Evolutionary conservation across 2,329 filamentous ascomycete genomes (phyloP).

Genomic region (Aspergillus niger): DNA sequence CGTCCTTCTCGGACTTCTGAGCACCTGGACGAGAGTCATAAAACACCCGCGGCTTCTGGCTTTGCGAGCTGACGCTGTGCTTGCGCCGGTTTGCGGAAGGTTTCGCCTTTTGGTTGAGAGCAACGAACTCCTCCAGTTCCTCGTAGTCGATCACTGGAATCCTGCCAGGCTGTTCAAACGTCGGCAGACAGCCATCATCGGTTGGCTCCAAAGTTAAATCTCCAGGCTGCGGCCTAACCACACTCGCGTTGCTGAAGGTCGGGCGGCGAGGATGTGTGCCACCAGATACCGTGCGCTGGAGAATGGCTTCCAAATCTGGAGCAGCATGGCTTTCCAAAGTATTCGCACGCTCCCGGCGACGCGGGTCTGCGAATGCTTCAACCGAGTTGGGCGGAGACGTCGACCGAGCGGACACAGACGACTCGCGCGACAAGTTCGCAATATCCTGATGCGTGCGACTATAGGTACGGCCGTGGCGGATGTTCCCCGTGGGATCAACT

Average conservation of each 20-base stretch:
- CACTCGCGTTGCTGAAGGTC: slow-evolving; percentile 61
- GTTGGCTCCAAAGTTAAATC: slow-evolving; percentile 37
- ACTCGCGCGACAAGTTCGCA: slow-evolving; percentile 47
- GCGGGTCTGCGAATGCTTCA: slow-evolving; percentile 91
- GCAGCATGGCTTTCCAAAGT: slow-evolving; percentile 63
- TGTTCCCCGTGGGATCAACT: slow-evolving; percentile 43
- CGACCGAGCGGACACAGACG: slow-evolving; percentile 63
- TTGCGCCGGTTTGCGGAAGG: slow-evolving; percentile 38
- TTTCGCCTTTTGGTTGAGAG: slow-evolving; percentile 57
- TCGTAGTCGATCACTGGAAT: slow-evolving; percentile 88
- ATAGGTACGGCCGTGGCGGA: slow-evolving; percentile 36
- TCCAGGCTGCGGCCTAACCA: slow-evolving; percentile 52
- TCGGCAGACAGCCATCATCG: slow-evolving; percentile 81
- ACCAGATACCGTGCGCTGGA: slow-evolving; percentile 72
- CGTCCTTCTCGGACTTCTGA: slow-evolving; percentile 39
- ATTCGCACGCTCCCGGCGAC: slow-evolving; percentile 75
- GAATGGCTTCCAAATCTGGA: slow-evolving; percentile 58
- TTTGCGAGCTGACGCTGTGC: slow-evolving; percentile 54
- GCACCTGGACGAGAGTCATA: slow-evolving; percentile 57
- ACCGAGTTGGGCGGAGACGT: slow-evolving; percentile 93
- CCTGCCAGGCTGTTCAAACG: slow-evolving; percentile 74
- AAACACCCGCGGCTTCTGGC: slow-evolving; percentile 58
- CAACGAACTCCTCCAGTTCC: slow-evolving; percentile 88
- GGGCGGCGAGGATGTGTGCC: slow-evolving; percentile 64
- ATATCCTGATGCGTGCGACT: slow-evolving; percentile 43